Base-by-base conservation (phyloP, 306 rosid species). In the Prunus mongolica region DNA sequence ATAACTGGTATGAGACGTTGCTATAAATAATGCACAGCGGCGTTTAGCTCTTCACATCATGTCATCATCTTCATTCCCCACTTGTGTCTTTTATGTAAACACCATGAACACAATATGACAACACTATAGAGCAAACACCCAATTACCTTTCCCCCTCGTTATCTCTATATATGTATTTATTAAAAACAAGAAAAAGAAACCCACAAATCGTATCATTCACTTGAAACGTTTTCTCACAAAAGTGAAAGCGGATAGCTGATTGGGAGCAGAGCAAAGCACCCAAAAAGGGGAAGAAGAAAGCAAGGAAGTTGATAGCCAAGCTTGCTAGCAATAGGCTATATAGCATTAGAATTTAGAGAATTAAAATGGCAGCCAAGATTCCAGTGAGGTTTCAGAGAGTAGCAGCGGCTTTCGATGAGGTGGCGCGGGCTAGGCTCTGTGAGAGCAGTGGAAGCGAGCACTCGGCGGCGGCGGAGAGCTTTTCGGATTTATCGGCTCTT, bases 381-480 rank as follows among this genome's bases (percentile, higher is more conserved):
- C 87, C 87, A 28, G 80, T 51, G 82, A 86, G 86, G 84, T 92
- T 92, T 78, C 83, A 80, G 71, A 68, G 92, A 72, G 81, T 95
- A 6, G 92, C 91, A 0, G 97, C 83, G 20, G 92, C 96, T 6
- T 90, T 95, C 60, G 89, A 87, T 6, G 89, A 84, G 13, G 83
- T 75, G 67, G 82, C 91, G 2, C 75, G 86, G 55, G 72, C 81
- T 77, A 79, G 84, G 82, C 79, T 61, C 38, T 87, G 93, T 70
- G 91, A 89, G 83, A 90, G 97, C 77, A 91, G 97, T 58, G 98
- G 98, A 28, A 91, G 97, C 78, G 98, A 95, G 81, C 90, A 91
- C 81, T 92, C 93, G 45, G 86, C 83, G 7, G 72, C 64, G 16
- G 72, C 62, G 22, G 96, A 86, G 79, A 89, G 91, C 19, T 64